A percentile compares a stretch with the other conserved stretches of the same genome.
Evolutionary conservation across 1,284 basidiomycete genomes (phyloP).

Genomic region (Sphaerobolus stellatus): DNA sequence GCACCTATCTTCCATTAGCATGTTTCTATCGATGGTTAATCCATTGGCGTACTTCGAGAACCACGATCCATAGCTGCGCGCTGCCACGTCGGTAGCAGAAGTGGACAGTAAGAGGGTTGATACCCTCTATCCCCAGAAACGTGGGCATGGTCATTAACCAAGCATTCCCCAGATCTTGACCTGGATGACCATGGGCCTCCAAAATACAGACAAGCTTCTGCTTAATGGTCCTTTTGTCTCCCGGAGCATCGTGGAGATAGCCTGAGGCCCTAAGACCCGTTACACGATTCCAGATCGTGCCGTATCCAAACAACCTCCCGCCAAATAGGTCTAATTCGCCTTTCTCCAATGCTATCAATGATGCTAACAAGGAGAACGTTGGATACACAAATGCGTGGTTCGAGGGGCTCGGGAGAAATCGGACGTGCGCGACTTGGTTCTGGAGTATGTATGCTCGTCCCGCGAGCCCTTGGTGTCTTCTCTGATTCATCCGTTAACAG

Average conservation of each 20-base stretch:
- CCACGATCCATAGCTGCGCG: conserved; percentile 43
- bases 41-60: conserved; percentile 52
- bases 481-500: too few relatives aligned
- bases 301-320: conserved; percentile 55
- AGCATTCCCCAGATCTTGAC: conserved; percentile 41
- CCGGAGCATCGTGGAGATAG: conserved; percentile 42
- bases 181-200: conserved; percentile 29
- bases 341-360: conserved; percentile 57
- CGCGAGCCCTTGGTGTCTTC: too few relatives aligned
- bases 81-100: conserved; percentile 53
- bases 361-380: conserved; percentile 59
- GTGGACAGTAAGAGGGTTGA: conserved; percentile 76
- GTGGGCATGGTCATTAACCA: conserved; percentile 81
- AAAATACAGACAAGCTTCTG: conserved; percentile 43
- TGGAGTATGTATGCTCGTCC: conserved; percentile 47
- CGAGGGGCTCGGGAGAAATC: conserved; percentile 53
- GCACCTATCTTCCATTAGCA: conserved; percentile 46
- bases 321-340: conserved; percentile 47
- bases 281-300: conserved; percentile 38
- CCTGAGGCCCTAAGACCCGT: conserved; percentile 46
- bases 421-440: conserved; percentile 56
- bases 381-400: conserved; percentile 64
- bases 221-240: conserved; percentile 30
- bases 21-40: neutral
- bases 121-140: conserved; percentile 66